Evolutionary conservation across 495 filamentous ascomycete species (phyloP), one percentile per base, ranked within the genome.

Genomic region (Margaritispora aquatica): DNA sequence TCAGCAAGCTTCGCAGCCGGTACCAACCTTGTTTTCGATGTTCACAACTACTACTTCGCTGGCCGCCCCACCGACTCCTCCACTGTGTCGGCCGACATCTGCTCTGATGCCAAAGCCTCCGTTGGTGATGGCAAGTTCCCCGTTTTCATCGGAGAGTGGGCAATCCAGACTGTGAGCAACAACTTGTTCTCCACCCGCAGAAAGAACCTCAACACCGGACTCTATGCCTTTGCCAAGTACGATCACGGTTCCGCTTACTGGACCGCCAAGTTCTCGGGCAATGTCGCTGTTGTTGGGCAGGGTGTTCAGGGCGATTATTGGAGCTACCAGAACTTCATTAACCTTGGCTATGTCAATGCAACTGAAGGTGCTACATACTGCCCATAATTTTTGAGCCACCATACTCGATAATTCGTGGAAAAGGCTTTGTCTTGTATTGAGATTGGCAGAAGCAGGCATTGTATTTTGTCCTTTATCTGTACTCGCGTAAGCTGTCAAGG

Each of bases 61-160:
- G 57, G 21, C 10, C 26, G 21, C 11, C 21, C 21, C 2, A 47
- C 48, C 3, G 19, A 38, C n/a, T 27, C 47, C 15, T 3, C 8
- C 13, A 34, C 54, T 10, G 26, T 59, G 7, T 31, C 57, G 3
- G 3, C 48, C 1, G 27, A 2, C 22, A 52, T 59, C 31, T 59
- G 57, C 48, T 50, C 24, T 27, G 24, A 59, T 52, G 57, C 20
- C 2, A 1, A 8, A 19, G 48, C 24, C 26, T 21, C 47, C 10
- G 19, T 13, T 31, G 57, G 57, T 17, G 57, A 59, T 54, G 47
- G 27, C 8, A 59, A 59, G 23, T 59, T 59, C 23, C 57, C 57
- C 19, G 26, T 59, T 20, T 59, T 52, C 17, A 29, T 59, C 11
- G 57, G 57, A 1, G 57, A 59, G 26, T 59, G 57, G 57, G 2